Evolutionary conservation across 768 basidiomycete genomes (phyloP), one percentile per base, ranked within the genome.

Genomic region (Amanita thiersii): DNA sequence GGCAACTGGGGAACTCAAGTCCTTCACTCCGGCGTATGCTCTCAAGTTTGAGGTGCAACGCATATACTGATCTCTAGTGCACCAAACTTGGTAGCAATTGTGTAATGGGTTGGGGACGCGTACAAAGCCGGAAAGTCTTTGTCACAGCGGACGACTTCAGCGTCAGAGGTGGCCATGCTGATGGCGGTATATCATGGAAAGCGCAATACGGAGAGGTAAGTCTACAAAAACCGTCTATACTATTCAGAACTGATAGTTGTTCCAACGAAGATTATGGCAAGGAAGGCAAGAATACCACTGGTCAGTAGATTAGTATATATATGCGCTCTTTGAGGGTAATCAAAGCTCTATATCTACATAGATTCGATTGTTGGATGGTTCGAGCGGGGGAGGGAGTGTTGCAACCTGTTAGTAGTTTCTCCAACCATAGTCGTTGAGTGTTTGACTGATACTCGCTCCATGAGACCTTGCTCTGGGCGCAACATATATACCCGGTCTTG

Each of bases 81-180:
- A 19, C 31, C 17, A 37, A 11, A 19, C 40, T 26, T 1, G 21
- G 10, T 46, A 67, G 64, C 23, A 67, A 67, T 43, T 52, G 58
- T 12, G 59, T 67, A 1, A 67, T 57, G 18, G 65, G 65, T 1
- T 67, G 59, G 51, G 65, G 64, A 9, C 53, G 49, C 32, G 43
- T 65, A 15, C 36, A 56, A 37, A 53, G 53, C 1, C 60, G 60
- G 12, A 64, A 58, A 43, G 63, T 67, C 1, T 67, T 65, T 43
- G 47, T 67, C 7, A 62, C 61, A 2, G 64, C 65, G 9, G 64
- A 67, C 24, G 65, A 67, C 43, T 67, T 67, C 40, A 67, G 64
- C 48, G 65, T 67, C 10, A 53, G 65, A 42, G 65, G 65, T 3
- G 65, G 65, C 15, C 65, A 67, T 56, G 65, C 65, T 9, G 65